Evolutionary conservation across 257 asterid genomes (phyloP), one percentile per base, ranked within the genome.

Genomic region (Scutellaria barbata): DNA sequence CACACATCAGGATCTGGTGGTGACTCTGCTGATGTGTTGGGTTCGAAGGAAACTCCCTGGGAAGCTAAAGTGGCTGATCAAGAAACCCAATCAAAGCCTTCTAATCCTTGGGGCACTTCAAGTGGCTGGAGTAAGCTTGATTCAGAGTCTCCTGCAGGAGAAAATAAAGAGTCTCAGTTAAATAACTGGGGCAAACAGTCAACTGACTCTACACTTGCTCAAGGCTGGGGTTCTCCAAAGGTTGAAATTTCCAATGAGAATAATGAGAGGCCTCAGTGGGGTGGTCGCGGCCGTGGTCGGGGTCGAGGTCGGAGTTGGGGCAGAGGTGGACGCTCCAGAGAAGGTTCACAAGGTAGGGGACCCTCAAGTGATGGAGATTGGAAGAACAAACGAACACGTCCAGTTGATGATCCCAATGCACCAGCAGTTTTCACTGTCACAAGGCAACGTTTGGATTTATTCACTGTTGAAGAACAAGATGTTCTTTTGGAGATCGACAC

Each of bases 381-480:
- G 90, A 88, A 74, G 65, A 80, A 77, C 68, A 80, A 68, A 72
- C 80, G 88, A 69, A 74, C 74, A 63, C 88, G 87, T 11, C 79
- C 88, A 39, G 74, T 35, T 67, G 93, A 89, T 76, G 86, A 84
- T 76, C 80, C 82, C 20, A 75, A 76, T 61, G 63, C 80, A 55
- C 81, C 81, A 10, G 86, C 58, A 39, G 67, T 76, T 47, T 65
- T 88, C 61, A 90, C 95, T 14, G 70, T 68, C 16, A 84, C 95
- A 2, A 87, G 84, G 82, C 91, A 88, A 83, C 88, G 89, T 14
- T 48, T 90, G 72, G 95, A 93, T 85, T 33, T 63, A 10, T 91
- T 94, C 79, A 84, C 96, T 1, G 89, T 77, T n/a, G 99, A 94
- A 60, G 97, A 91, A 74, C 92, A 88, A 75, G 96, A 94, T 11